Evolutionary conservation across 768 basidiomycete species (phyloP).

Genomic region (Suillus tomentosus): DNA sequence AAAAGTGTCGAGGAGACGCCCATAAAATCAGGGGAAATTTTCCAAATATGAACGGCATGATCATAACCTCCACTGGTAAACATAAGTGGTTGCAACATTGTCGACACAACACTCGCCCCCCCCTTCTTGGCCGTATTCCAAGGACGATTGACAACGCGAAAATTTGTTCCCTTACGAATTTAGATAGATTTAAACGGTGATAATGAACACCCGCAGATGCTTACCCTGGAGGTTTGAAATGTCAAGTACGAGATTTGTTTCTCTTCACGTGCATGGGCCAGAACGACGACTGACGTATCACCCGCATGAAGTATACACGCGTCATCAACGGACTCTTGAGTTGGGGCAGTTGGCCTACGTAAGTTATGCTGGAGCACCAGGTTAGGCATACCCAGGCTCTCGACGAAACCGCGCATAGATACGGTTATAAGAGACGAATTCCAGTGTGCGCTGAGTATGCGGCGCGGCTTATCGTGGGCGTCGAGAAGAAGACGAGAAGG

Average conservation of each 20-base stretch:
- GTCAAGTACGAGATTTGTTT: constrained; percentile 33
- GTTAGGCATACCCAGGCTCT: constrained; percentile 26
- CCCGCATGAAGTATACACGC: constrained; percentile 38
- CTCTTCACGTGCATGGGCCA: constrained; percentile 42
- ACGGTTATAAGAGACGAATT: constrained; percentile 29
- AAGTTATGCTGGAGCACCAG: constrained; percentile 21
- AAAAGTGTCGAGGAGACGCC: constrained; percentile 34
- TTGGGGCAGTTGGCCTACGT: constrained; percentile 24
- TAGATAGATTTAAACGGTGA: not conserved
- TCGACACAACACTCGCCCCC: constrained; percentile 45
- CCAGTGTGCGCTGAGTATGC: constrained; percentile 30
- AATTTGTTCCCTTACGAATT: not conserved
- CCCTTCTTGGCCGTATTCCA: constrained; percentile 38
- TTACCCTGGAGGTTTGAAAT: not conserved
- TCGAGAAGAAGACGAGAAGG: constrained; percentile 25
- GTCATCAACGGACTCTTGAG: constrained; percentile 42
- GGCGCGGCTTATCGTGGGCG: constrained; percentile 42
- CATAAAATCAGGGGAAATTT: constrained; percentile 36
- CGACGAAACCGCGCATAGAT: constrained; percentile 43
- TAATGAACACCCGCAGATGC: not conserved
- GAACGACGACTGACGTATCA: constrained; percentile 30
- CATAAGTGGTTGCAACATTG: constrained; percentile 41
- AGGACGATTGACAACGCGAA: constrained; percentile 26
- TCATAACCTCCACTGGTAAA: constrained; percentile 55
- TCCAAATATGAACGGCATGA: constrained; percentile 51